Base-by-base conservation (phyloP, 2,329 filamentous ascomycete genomes). In the Tolypocladium inflatum region DNA sequence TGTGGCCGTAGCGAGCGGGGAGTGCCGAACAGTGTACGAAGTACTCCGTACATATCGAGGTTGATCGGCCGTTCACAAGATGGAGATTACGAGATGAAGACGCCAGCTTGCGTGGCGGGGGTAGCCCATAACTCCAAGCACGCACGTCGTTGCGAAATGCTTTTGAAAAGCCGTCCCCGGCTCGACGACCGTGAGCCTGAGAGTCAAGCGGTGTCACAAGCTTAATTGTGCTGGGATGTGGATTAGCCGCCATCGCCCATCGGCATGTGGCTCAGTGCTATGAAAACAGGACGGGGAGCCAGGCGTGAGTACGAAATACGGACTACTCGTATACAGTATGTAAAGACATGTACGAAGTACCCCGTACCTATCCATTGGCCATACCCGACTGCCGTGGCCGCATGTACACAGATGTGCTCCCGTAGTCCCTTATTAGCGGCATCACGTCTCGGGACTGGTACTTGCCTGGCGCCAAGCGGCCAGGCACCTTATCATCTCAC, bases 141-240 rank as follows among this genome's bases (percentile, higher is more conserved):
- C 42, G 4, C 43, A 48, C 21, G 43, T 17, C 23, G 17, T 7
- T 10, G 23, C 43, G 10, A 9, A 30, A 30, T 19, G 3, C 13
- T 3, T 48, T 3, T 15, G 43, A 30, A 26, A 7, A 48, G 43
- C 43, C 7, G 2, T 48, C 43, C 17, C n/a, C 10, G n/a, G 42
- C 21, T 19, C 26, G 48, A n/a, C 48, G 26, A 6, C 33, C 8
- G 17, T 42, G 15, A 26, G 53, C 38, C 15, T 38, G 26, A n/a
- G 17, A 51, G 48, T 33, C 35, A 19, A 51, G 17, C 26, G 54
- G 54, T 48, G 54, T 19, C 43, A 55, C 37, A 55, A 55, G 26
- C 57, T 42, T 43, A 52, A 55, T 52, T 51, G 54, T 43, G 23
- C 30, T 54, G 23, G 43, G 33, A 35, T 38, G 57, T 55, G 57